Conservation (phyloP, 1,139 yeast genomes). For the Groenewaldozyma sp. region DNA sequence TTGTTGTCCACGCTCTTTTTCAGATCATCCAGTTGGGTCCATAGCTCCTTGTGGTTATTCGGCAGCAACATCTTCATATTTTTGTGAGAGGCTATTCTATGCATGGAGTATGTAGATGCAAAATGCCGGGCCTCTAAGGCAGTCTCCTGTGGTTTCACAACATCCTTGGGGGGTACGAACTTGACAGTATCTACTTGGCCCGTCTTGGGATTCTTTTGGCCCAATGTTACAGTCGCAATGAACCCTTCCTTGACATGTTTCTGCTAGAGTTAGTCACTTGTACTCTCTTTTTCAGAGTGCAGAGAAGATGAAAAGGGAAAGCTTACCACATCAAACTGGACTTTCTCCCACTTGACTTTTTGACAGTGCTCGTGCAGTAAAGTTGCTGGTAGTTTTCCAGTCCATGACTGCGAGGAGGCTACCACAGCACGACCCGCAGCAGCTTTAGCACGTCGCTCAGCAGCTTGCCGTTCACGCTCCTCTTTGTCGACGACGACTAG, state of each 20-base stretch:
- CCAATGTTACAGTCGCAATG: conserved; percentile 50
- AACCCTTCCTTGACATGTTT: conserved; percentile 44
- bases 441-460: conserved; percentile 8
- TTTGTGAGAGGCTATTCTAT: conserved; percentile 68
- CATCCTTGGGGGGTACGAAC: conserved; percentile 49
- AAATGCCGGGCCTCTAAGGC: conserved; percentile 83
- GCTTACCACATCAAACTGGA: conserved; percentile 52
- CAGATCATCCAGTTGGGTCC: conserved; percentile 62
- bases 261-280: conserved; percentile 4
- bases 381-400: conserved; percentile 88
- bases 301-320: conserved; percentile 1
- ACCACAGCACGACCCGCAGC: conserved; percentile 31
- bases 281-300: too few species aligned
- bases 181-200: conserved; percentile 51
- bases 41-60: conserved; percentile 64
- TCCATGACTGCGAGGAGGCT: conserved; percentile 65
- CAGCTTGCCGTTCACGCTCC: neutral
- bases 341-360: conserved; percentile 83
- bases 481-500: too few species aligned
- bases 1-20: conserved; percentile 19
- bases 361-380: conserved; percentile 82
- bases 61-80: conserved; percentile 85
- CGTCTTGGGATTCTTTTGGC: conserved; percentile 76
- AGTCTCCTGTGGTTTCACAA: conserved; percentile 59
- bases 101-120: conserved; percentile 83